Conservation (phyloP, 768 basidiomycete genomes). For the Amanita rubescens region DNA sequence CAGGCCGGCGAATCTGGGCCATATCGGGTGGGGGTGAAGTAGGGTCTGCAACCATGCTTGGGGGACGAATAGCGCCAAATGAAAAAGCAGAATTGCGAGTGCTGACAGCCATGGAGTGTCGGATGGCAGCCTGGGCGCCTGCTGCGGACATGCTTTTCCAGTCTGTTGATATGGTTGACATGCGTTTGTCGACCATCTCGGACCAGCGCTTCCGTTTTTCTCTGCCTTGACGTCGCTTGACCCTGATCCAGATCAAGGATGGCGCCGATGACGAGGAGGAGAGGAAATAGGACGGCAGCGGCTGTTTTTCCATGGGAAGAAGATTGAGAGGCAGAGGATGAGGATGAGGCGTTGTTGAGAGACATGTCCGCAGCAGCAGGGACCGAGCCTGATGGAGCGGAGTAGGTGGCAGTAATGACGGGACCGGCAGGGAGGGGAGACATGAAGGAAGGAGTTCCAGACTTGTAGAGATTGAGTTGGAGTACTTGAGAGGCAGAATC, state of each 20-base stretch:
- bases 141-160: constrained; percentile 69
- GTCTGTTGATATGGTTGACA: constrained; percentile 73
- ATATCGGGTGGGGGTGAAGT: constrained; percentile 24
- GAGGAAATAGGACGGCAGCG: constrained; percentile 62
- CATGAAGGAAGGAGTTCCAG: constrained; percentile 43
- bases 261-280: constrained; percentile 43
- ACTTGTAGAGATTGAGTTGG: constrained; percentile 52
- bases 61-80: constrained; percentile 51
- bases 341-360: constrained; percentile 29
- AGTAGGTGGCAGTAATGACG: constrained; percentile 59
- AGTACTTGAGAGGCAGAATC: constrained; percentile 38
- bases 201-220: constrained; percentile 54
- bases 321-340: constrained; percentile 14
- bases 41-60: constrained; percentile 37
- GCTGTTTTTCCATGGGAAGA: constrained; percentile 45
- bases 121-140: constrained; percentile 69
- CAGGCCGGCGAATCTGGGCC: constrained; percentile 38
- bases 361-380: constrained; percentile 39
- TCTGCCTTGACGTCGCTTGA: constrained; percentile 39
- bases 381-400: constrained; percentile 30
- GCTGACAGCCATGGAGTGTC: constrained; percentile 52
- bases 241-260: constrained; percentile 44
- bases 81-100: constrained; percentile 43
- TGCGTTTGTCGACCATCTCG: constrained; percentile 68
- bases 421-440: constrained; percentile 57